Evolutionary conservation across 2,329 filamentous ascomycete genomes (phyloP).

Genomic region (Lachnellula suecica): DNA sequence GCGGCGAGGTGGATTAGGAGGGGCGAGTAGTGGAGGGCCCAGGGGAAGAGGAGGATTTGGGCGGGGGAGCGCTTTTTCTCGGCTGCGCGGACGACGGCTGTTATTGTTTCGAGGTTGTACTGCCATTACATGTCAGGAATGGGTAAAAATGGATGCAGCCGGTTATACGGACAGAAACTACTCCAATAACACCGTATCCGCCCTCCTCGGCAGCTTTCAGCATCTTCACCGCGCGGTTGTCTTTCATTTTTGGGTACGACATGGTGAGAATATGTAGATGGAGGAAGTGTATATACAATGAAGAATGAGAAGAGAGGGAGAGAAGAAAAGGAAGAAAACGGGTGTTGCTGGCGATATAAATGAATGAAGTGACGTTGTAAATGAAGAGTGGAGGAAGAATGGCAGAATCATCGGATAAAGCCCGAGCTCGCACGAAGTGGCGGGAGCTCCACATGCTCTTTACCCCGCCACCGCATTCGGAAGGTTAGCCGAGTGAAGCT

Average conservation of each 20-base stretch:
- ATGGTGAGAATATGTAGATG: neutral
- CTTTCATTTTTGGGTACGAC: conserved; percentile 8
- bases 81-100: conserved; percentile 66
- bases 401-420: conserved; percentile 4
- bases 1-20: conserved; percentile 53
- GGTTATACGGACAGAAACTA: conserved; percentile 50
- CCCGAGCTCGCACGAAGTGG: neutral
- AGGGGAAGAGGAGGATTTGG: conserved; percentile 72
- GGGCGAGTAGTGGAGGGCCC: conserved; percentile 63
- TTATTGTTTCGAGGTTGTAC: conserved; percentile 71
- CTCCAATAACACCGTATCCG: conserved; percentile 52
- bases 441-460: conserved; percentile 1
- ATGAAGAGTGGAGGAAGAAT: neutral
- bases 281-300: neutral
- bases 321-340: neutral
- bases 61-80: conserved; percentile 64
- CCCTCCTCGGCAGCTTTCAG: conserved; percentile 52
- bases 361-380: neutral
- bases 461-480: conserved; percentile 1
- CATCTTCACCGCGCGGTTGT: conserved; percentile 34
- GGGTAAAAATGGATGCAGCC: neutral
- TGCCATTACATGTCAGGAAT: neutral
- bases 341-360: neutral
- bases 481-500: conserved; percentile 8
- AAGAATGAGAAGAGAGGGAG: neutral